These are phyloP conservation scores for Eucalyptus sideroxylon DNA, from an alignment of 345 rosid genomes.

Conservation along the genomic window DNA sequence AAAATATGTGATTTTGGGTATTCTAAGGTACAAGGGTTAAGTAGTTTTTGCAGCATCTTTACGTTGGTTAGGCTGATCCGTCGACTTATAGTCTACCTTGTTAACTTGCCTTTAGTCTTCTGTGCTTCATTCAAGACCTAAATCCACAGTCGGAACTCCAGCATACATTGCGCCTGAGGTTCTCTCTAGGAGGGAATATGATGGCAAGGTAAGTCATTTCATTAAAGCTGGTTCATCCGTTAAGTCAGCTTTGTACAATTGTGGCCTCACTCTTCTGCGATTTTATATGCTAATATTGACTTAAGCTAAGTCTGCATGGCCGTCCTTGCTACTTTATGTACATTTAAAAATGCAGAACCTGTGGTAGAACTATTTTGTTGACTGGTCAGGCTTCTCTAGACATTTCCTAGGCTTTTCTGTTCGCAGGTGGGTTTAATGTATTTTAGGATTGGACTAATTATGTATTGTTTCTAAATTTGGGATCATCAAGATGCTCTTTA, in stretches of 20 bases:
- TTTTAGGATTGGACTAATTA: neutral
- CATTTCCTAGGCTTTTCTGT: neutral
- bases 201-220: constrained; percentile 30
- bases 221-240: neutral
- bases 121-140: constrained; percentile 43
- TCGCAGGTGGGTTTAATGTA: neutral
- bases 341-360: neutral
- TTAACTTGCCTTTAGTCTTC: constrained; percentile 19
- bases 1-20: constrained; percentile 90
- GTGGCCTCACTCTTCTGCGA: neutral
- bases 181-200: constrained; percentile 34
- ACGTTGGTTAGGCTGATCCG: neutral
- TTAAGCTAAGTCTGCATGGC: neutral
- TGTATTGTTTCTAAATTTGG: neutral
- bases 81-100: neutral
- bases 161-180: constrained; percentile 55
- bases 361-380: neutral
- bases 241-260: neutral
- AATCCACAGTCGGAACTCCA: constrained; percentile 50
- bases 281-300: neutral
- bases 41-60: neutral
- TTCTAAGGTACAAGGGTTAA: constrained; percentile 31
- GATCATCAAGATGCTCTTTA: neutral
- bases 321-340: neutral
- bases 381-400: neutral